Base-by-base conservation (phyloP, 1,284 basidiomycete species). In the Trichosporon sp. region DNA sequence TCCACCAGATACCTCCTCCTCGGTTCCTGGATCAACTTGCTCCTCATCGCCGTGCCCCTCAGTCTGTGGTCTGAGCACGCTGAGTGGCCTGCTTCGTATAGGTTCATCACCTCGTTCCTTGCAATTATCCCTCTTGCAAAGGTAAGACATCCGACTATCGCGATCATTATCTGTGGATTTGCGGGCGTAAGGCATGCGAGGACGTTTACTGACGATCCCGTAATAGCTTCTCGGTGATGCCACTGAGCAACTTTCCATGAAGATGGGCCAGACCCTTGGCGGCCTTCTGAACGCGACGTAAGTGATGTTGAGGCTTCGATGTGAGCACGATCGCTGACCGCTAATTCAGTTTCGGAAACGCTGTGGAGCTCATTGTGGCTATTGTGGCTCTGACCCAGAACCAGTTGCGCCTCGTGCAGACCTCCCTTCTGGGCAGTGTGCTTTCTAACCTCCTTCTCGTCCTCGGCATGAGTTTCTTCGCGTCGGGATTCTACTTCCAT, bases 361-460 rank as follows among this genome's bases (percentile, higher is more conserved):
- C 82, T 21, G 82, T 83, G 58, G 83, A 84, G 75, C 89, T 94
- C 59, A 93, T 95, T 70, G 91, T 94, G 44, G 90, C 89, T 23
- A 83, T 96, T 67, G 90, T 90, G 49, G 94, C 93, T 6, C 82
- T 68, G 95, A 23, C 74, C 88, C 37, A 90, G 92, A 83, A 88
- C 90, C 84, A 95, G 80, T 82, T 94, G 16, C 86, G 88, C 44
- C 89, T 95, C 67, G 92, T 95, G 3, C 91, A 95, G 79, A 91
- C 89, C 21, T 92, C 91, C 33, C 75, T 82, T 62, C 71, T 82
- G 13, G 81, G 81, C 19, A 76, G 73, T 58, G 90, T 95, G 61
- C 80, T 95, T 29, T 92, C 90, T n/a, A 95, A 95, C 79, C 84
- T 93, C 60, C 84, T 95, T 5, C 84, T 95, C 32, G 92, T 95